Conservation (phyloP, 805 yeast species). For the Myxozyma kluyveri region DNA sequence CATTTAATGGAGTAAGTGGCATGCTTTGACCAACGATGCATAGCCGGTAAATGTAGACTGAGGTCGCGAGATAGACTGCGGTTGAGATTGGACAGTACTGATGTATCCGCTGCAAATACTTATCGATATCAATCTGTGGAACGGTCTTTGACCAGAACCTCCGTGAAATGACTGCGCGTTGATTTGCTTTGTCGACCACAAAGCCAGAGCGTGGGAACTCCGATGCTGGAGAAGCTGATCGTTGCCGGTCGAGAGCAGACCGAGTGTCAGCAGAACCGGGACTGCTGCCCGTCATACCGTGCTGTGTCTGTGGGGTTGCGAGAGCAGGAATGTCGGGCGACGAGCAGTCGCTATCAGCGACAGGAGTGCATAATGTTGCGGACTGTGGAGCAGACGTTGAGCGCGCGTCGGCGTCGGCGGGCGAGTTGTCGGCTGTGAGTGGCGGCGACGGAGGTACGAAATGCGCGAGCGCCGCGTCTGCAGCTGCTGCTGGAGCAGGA, state of each 20-base stretch:
- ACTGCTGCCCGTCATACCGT: not conserved
- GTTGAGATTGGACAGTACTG: constrained; percentile 42
- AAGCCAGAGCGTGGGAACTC: not conserved
- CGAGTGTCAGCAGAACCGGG: not conserved
- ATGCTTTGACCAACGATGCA: constrained; percentile 36
- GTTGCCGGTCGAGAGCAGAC: not conserved
- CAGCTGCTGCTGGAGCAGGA: not conserved
- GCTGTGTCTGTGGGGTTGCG: constrained; percentile 1
- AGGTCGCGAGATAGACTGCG: constrained; percentile 42
- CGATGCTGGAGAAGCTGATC: not conserved
- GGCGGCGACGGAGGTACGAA: constrained; percentile 4
- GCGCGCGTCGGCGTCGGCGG: constrained; percentile 1
- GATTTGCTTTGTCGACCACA: constrained; percentile 13
- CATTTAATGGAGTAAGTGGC: constrained; percentile 40
- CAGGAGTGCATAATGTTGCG: constrained; percentile 11
- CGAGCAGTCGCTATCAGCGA: not conserved
- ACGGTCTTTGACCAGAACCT: constrained; percentile 38
- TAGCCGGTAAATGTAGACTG: constrained; percentile 38
- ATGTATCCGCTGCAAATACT: constrained; percentile 40
- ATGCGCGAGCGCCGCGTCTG: constrained; percentile 1
- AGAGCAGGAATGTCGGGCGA: constrained; percentile 3
- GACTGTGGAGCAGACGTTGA: constrained; percentile 14
- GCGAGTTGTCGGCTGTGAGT: constrained; percentile 3
- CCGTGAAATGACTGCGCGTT: constrained; percentile 31
- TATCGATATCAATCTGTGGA: constrained; percentile 36